A percentile compares a stretch with the other conserved stretches of the same genome.
Conservation (phyloP, 1,139 yeast genomes). For the Debaryomyces psychrophilus region DNA sequence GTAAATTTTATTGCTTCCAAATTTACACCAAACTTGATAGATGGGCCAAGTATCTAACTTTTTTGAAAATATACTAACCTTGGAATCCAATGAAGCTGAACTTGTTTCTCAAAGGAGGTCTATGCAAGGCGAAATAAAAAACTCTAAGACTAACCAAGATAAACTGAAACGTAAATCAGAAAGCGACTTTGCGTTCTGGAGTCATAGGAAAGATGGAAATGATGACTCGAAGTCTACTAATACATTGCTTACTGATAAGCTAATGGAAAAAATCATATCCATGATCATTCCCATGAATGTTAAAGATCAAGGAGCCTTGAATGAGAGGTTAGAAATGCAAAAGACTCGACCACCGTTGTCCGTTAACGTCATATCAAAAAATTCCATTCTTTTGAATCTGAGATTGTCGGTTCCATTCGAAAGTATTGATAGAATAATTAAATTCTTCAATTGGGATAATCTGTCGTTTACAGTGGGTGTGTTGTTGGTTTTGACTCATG, state of each 20-base stretch:
- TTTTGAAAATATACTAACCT: conserved; percentile 31
- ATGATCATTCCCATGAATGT: conserved; percentile 73
- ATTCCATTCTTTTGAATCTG: conserved; percentile 66
- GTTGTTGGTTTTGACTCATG: conserved; percentile 55
- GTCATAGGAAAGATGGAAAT: conserved; percentile 2
- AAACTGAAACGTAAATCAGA: conserved; percentile 3
- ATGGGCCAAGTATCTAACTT: conserved; percentile 38
- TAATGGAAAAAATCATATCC: conserved; percentile 67
- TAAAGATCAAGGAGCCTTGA: conserved; percentile 41
- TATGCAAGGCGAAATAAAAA: neutral
- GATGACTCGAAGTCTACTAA: conserved; percentile 12
- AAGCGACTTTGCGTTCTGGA: conserved; percentile 2
- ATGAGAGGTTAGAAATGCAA: conserved; percentile 59
- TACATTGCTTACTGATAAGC: conserved; percentile 60
- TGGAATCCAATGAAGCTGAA: conserved; percentile 18
- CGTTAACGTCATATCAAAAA: conserved; percentile 68
- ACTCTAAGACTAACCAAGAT: neutral
- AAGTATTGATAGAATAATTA: conserved; percentile 56
- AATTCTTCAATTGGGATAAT: conserved; percentile 64
- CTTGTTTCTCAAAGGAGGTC: neutral
- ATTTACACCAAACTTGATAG: neutral
- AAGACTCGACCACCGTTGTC: conserved; percentile 69
- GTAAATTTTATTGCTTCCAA: neutral
- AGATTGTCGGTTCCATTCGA: conserved; percentile 65
- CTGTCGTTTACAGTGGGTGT: conserved; percentile 66